Base-by-base conservation (phyloP, 139 green algal genomes). In the Ulvella scutata region DNA sequence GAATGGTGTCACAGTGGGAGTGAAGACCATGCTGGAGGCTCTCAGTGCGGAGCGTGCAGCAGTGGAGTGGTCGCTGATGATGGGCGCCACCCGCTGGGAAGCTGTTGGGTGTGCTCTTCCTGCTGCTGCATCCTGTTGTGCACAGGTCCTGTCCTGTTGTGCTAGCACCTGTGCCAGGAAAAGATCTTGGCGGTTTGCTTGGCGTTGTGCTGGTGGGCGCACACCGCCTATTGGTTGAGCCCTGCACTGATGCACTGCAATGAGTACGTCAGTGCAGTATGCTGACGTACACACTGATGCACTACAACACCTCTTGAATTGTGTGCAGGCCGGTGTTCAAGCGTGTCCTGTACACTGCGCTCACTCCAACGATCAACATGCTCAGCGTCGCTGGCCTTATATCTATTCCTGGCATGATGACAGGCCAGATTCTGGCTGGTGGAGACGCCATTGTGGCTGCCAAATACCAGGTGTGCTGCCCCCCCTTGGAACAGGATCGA, bases 381-480 rank as follows among this genome's bases (percentile, higher is more conserved):
- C 91, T 96, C 85, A 87, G 80, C 35, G 90, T 94, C 13, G 77
- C 91, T 61, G 89, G 89, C 6, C 79, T 93, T 23, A 89, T 96
- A 4, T 86, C 78, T 21, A 92, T 94, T 29, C 85, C 90, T 23
- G 90, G 85, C 40, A 92, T 94, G 88, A 92, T 93, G 88, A 93
- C 88, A 0, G 90, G 90, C 4, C 89, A 96, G 74, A 94, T 96
- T 37, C 77, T 96, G 62, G 85, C 78, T 0, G 90, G 90, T 3
- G 82, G 75, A 2, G 80, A 91, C 43, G 88, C 90, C 1, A 72
- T 81, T 3, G 74, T 87, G 75, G 86, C 60, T 17, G 38, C 37
- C 20, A 38, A 75, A 10, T 62, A 62, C 44, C 44, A 62, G n/a
- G n/a, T n/a, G n/a, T n/a, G n/a, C n/a, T n/a, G n/a, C n/a, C n/a